A percentile compares a stretch with the other conserved stretches of the same genome.
Evolutionary conservation across 306 rosid species (phyloP).

Genomic region (Cyamopsis tetragonoloba): DNA sequence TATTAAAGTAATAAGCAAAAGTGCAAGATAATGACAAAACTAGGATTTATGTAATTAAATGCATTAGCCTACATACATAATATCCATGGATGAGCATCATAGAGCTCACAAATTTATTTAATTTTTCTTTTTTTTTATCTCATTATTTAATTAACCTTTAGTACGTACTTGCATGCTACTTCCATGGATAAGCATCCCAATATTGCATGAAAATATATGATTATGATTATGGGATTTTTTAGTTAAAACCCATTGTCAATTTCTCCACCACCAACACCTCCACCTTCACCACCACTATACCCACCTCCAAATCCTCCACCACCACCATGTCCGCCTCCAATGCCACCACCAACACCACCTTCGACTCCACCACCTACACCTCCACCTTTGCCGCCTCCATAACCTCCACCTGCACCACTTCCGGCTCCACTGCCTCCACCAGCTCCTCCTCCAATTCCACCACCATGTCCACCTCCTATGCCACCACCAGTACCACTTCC

Average conservation of each 20-base stretch:
- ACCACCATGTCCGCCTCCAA: neutral
- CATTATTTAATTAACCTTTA: too few species aligned
- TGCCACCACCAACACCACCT: neutral
- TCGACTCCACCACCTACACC: neutral
- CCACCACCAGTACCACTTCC: neutral
- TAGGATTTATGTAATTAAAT: neutral
- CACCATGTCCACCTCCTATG: neutral
- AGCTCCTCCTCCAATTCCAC: neutral
- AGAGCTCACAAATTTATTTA: slow-evolving; percentile 10
- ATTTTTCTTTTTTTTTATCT: too few species aligned
- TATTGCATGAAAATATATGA: neutral
- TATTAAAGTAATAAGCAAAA: neutral
- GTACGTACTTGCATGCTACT: neutral
- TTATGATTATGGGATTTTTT: neutral
- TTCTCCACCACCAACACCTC: neutral
- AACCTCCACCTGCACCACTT: neutral
- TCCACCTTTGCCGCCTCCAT: neutral
- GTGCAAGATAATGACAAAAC: neutral
- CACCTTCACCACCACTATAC: neutral
- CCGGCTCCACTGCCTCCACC: neutral
- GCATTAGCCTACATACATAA: neutral
- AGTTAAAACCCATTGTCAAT: slow-evolving; percentile 9
- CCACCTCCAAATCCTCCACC: neutral
- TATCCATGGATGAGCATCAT: neutral
- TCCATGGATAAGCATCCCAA: neutral